phyloP scores from a whole-genome alignment of 2,329 filamentous ascomycete species.

The Pestalotiopsis sp. region DNA sequence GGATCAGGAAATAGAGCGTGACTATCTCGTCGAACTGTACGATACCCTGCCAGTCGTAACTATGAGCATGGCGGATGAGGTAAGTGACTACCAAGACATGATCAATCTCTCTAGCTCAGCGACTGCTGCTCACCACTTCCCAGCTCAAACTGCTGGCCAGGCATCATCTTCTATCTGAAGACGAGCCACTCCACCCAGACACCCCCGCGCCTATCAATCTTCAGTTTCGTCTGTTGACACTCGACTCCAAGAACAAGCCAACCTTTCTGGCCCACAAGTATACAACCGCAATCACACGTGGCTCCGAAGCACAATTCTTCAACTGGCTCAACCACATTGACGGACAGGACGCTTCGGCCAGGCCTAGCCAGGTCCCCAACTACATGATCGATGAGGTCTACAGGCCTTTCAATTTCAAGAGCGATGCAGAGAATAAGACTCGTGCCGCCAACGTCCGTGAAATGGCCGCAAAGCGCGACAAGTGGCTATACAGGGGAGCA shows the following conservation, averaged over 20 bases:
- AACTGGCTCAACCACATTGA: neutral
- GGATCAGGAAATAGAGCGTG: slow-evolving; percentile 20
- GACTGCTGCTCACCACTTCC: neutral
- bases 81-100: neutral
- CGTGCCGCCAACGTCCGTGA: neutral
- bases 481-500: neutral
- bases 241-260: neutral
- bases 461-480: neutral
- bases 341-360: neutral
- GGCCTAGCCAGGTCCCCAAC: neutral
- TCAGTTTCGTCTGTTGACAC: neutral
- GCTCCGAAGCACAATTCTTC: neutral
- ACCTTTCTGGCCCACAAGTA: neutral
- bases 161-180: neutral
- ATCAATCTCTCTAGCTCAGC: neutral
- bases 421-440: neutral
- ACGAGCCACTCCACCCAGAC: neutral
- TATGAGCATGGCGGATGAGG: slow-evolving; percentile 22
- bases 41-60: neutral
- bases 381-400: neutral
- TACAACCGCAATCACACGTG: neutral
- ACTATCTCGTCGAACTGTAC: slow-evolving; percentile 14
- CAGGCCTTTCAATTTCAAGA: too few species aligned
- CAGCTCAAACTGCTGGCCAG: neutral
- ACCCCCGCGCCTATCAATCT: neutral